Evolutionary conservation across 108 stramenopile species (phyloP), one percentile per base, ranked within the genome.

Genomic region (Heterococcus sp.): DNA sequence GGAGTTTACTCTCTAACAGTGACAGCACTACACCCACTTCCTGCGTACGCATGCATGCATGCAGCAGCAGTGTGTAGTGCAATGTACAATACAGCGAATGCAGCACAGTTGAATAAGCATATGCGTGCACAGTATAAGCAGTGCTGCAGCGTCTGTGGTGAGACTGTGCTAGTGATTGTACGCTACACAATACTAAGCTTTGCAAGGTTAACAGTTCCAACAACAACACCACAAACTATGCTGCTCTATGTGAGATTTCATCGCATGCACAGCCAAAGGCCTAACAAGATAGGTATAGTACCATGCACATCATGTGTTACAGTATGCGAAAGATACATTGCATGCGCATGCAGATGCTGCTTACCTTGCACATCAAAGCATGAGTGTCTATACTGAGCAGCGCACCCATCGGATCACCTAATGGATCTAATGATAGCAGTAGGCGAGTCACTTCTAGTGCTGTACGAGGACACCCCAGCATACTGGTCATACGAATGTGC

Each of bases 381-480:
- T 76, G 37, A 69, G 38, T 70, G 35, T 84, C 83, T 21, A 84
- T 26, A 33, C 75, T 69, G 26, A 84, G 75, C 63, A 75, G 34
- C 21, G 68, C 69, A 33, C 83, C 83, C 83, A 75, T 84, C 8
- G 83, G 83, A 29, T 84, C 83, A 0, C 83, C 83, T 5, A 67
- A 69, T 21, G 83, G 83, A 37, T 84, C 83, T 32, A 84, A 65
- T 2, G 74, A 67, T 21, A 84, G 70, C 27, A 84, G 75, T 36
- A 84, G 68, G 2, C 69, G 75, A 8, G 66, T 65, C 3, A 84
- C 74, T 32, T 84, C 83, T 0, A 84, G 37, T 1, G 83, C 83
- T 2, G 83, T 84, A 37, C 68, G 83, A 26, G 65, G 36, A n/a
- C 75, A 68, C 0, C 83, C 83, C 69, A 75, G 33, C 75, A 75